Evolutionary conservation across 1,139 yeast genomes (phyloP).

Genomic region (Kodamaea derodonti): DNA sequence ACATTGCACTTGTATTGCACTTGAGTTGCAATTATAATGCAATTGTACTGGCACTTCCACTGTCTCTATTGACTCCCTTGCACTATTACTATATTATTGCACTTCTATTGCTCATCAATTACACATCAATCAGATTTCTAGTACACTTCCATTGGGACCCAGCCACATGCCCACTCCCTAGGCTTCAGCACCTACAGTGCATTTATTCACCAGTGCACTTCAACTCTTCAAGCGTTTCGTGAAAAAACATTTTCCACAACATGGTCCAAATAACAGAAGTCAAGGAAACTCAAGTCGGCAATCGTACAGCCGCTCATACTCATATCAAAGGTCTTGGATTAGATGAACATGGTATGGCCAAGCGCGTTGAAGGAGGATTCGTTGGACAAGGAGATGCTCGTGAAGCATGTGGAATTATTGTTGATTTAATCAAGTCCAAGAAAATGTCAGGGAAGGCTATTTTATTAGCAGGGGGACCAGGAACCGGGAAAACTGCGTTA

Average conservation of each 20-base stretch:
- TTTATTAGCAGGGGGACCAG: constrained; percentile 94
- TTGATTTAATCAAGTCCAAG: constrained; percentile 87
- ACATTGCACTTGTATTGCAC: too few species aligned
- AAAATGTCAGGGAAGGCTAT: constrained; percentile 97
- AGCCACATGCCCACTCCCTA: too few species aligned
- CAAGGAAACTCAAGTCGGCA: constrained; percentile 54
- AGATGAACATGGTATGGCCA: constrained; percentile 86
- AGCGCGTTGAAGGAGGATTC: constrained; percentile 86
- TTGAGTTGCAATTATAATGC: too few species aligned
- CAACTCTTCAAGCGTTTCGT: background rate
- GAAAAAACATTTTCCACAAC: constrained; percentile 1
- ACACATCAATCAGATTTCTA: too few species aligned
- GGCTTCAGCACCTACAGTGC: too few species aligned
- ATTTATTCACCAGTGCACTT: too few species aligned
- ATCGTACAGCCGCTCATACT: constrained; percentile 94
- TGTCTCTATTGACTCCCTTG: too few species aligned
- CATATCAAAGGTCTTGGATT: constrained; percentile 94
- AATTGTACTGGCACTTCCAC: too few species aligned
- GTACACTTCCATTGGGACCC: too few species aligned
- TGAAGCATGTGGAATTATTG: constrained; percentile 96
- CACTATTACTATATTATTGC: too few species aligned
- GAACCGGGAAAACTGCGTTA: constrained; percentile 96
- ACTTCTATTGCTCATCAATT: too few species aligned
- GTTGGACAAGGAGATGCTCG: constrained; percentile 94
- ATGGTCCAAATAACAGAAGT: constrained; percentile 89